phyloP scores from a whole-genome alignment of 2,329 filamentous ascomycete genomes.

The Endothia cerciana region DNA sequence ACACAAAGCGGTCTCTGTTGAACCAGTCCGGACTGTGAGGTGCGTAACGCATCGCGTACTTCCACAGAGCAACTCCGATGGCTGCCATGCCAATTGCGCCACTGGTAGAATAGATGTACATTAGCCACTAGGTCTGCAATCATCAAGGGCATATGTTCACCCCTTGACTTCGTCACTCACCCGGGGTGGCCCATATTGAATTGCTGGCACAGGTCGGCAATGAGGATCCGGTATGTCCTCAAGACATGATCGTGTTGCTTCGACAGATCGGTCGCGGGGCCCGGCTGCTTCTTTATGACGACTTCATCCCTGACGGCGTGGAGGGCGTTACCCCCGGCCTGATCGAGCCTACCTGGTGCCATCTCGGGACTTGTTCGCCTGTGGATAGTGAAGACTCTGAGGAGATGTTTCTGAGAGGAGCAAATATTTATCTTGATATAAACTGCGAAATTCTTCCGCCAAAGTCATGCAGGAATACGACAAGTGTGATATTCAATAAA shows the following conservation, averaged over 20 bases:
- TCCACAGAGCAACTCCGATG: slow-evolving; percentile 52
- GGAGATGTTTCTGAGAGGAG: background rate
- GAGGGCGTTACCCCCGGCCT: slow-evolving; percentile 7
- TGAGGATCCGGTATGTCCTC: slow-evolving; percentile 63
- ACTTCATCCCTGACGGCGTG: slow-evolving; percentile 17
- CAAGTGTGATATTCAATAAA: background rate
- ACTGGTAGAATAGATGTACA: slow-evolving; percentile 4
- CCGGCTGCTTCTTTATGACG: slow-evolving; percentile 19
- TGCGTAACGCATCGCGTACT: slow-evolving; percentile 62
- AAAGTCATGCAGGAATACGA: background rate
- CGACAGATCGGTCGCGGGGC: background rate
- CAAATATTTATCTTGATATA: background rate
- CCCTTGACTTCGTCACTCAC: slow-evolving; percentile 42
- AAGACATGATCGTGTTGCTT: slow-evolving; percentile 52
- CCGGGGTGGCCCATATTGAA: slow-evolving; percentile 72
- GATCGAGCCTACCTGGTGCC: slow-evolving; percentile 18
- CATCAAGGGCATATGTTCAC: background rate
- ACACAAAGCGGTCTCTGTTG: slow-evolving; percentile 62
- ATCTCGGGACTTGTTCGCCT: background rate
- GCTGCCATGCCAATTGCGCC: slow-evolving; percentile 43
- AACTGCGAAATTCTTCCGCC: too few species aligned
- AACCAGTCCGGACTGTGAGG: slow-evolving; percentile 57
- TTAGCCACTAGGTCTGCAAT: background rate
- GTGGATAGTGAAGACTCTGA: background rate
- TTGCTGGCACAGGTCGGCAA: slow-evolving; percentile 71